Conservation (phyloP, 768 basidiomycete species). For the Rhodotorula toruloides region DNA sequence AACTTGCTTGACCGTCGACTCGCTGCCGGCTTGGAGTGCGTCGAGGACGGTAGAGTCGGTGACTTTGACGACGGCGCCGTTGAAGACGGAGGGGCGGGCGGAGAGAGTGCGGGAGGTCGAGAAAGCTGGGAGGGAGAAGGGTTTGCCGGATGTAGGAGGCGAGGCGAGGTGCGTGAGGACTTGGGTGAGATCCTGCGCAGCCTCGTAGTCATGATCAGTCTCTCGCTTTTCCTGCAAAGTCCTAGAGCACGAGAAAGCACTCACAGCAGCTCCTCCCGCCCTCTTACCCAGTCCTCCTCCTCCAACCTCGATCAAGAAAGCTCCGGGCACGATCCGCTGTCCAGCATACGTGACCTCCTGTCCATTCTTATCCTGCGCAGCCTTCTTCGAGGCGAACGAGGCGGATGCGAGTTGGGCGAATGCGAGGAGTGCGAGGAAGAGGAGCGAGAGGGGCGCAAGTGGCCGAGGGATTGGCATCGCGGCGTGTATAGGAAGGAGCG, state of each 20-base stretch:
- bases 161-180: slow-evolving; percentile 6
- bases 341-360: neutral
- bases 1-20: neutral
- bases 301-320: slow-evolving; percentile 1
- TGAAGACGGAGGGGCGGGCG: neutral
- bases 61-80: neutral
- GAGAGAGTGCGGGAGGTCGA: neutral
- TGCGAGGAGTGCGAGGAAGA: too few species aligned
- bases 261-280: neutral
- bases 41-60: too few species aligned
- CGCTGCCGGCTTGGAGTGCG: neutral
- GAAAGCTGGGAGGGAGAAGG: neutral
- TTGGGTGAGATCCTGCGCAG: neutral
- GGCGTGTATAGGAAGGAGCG: too few species aligned
- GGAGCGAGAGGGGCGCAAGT: too few species aligned
- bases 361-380: neutral
- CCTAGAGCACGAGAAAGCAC: too few species aligned
- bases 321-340: slow-evolving; percentile 1
- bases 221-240: neutral
- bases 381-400: too few species aligned
- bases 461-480: too few species aligned
- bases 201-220: too few species aligned
- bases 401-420: too few species aligned
- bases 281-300: neutral
- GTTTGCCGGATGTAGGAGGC: neutral